Percentiles rank a stretch among this genome's conserved stretches.
These are phyloP conservation scores for Cryptococcus sp. DNA, from an alignment of 1,284 basidiomycete species.

Conservation along the genomic window DNA sequence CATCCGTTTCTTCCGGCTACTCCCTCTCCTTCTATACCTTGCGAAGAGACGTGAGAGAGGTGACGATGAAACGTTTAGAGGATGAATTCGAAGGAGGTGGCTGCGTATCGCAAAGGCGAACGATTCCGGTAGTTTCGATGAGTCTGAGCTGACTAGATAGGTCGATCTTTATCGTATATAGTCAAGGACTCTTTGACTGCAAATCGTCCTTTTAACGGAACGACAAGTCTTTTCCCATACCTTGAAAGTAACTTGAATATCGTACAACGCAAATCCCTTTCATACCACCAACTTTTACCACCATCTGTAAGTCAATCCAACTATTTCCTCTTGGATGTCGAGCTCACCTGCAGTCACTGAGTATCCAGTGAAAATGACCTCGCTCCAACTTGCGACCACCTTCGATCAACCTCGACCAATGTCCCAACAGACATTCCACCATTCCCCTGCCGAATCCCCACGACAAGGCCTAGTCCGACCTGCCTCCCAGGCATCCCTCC, in stretches of 20 bases:
- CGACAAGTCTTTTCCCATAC: conserved; percentile 5
- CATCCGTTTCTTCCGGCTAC: not conserved
- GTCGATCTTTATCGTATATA: not conserved
- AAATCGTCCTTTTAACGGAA: conserved; percentile 22
- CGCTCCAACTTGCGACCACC: conserved; percentile 16
- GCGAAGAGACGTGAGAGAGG: no score
- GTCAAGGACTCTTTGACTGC: conserved; percentile 14
- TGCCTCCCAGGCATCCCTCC: conserved; percentile 28
- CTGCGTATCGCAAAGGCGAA: conserved; percentile 10
- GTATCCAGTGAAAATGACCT: conserved; percentile 14
- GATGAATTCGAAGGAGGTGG: conserved; percentile 43
- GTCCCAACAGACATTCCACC: conserved; percentile 20
- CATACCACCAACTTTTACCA: conserved; percentile 9
- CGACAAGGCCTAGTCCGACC: conserved; percentile 16
- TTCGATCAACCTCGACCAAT: conserved; percentile 22
- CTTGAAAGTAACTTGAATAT: conserved; percentile 3
- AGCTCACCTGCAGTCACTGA: not conserved
- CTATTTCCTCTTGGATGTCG: not conserved
- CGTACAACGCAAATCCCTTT: conserved; percentile 16
- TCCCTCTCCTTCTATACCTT: no score
- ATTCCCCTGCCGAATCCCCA: conserved; percentile 26
- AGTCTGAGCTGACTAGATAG: not conserved
- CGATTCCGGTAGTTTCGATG: no score
- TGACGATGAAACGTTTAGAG: conserved; percentile 46
- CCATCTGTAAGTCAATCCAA: not conserved